These are phyloP conservation scores for Puccinia sorghi DNA, from an alignment of 1,284 basidiomycete species.

Conservation along the genomic window DNA sequence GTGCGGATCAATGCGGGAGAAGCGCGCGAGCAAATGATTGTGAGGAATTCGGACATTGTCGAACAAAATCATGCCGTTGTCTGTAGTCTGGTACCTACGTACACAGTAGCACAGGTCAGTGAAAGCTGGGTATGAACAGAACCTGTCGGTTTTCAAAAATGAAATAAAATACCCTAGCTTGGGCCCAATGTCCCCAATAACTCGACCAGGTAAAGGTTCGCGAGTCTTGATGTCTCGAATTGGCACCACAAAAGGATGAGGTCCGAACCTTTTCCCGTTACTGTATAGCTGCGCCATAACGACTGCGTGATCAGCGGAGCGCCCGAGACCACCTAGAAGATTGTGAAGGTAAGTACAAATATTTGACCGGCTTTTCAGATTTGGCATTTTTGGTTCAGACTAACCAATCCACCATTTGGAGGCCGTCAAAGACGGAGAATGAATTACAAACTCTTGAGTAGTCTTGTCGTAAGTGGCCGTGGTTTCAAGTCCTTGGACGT, in stretches of 20 bases:
- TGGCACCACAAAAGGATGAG: slow-evolving; percentile 59
- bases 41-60: slow-evolving; percentile 56
- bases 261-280: slow-evolving; percentile 55
- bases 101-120: not conserved
- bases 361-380: slow-evolving; percentile 55
- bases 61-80: slow-evolving; percentile 56
- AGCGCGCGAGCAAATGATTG: slow-evolving; percentile 58
- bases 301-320: slow-evolving; percentile 59
- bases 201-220: slow-evolving; percentile 58
- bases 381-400: slow-evolving; percentile 31
- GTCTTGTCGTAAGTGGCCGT: slow-evolving; percentile 72
- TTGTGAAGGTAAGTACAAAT: not conserved
- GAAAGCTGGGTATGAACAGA: not conserved
- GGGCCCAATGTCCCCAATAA: slow-evolving; percentile 58
- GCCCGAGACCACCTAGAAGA: slow-evolving; percentile 56
- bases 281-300: slow-evolving; percentile 60
- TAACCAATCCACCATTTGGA: slow-evolving; percentile 75
- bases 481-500: slow-evolving; percentile 71
- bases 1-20: slow-evolving; percentile 57
- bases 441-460: slow-evolving; percentile 71
- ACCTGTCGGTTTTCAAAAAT: not conserved
- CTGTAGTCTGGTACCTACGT: slow-evolving; percentile 57
- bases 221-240: slow-evolving; percentile 59
- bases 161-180: slow-evolving; percentile 52
- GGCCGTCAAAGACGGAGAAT: slow-evolving; percentile 73